Base-by-base conservation (phyloP, 2,329 filamentous ascomycete genomes). In the Hypoxylon sp. region DNA sequence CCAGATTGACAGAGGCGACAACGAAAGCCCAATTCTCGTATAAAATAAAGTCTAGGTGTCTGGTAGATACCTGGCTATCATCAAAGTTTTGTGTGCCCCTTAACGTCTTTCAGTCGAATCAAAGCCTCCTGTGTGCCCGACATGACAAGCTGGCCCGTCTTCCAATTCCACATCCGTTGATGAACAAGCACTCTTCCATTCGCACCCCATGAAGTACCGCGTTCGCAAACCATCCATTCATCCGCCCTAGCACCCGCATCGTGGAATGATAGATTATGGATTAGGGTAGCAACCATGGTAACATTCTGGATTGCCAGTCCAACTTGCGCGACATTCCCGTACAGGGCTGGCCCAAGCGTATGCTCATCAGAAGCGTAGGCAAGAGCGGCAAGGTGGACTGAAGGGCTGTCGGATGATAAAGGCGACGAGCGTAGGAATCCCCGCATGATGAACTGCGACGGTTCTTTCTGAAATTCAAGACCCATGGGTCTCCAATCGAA, bases 241-340 rank as follows among this genome's bases (percentile, higher is more conserved):
- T 73, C 67, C 22, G 59, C 53, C 5, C 31, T 48, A 2, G 39
- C 57, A n/a, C 48, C 51, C 2, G 65, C 61, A 24, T 65, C 56
- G 48, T 72, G 68, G 37, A 71, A 70, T 44, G 60, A 71, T 1
- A 70, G 53, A 17, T 26, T 59, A 60, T 72, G 66, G 39, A 58
- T 69, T 8, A 71, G 44, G 19, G 24, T 67, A 2, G 31, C 55
- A 14, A 35, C 51, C 57, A 67, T 55, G 8, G 53, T n/a, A 6
- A 63, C 46, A 44, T 67, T 63, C 14, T 17, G 35, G 35, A 37
- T 39, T 39, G 14, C 35, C 14, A 6, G 13, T 39, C 35, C 35
- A 17, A 14, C 35, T 39, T n/a, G 14, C n/a, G 17, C n/a, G 29
- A 31, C 8, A 2, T 31, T 31, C 29, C 35, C 35, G 35, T 39